A percentile compares a stretch with the other conserved stretches of the same genome.
Evolutionary conservation across 148 eudicot genomes (phyloP).

Genomic region (Bassia scoparia): DNA sequence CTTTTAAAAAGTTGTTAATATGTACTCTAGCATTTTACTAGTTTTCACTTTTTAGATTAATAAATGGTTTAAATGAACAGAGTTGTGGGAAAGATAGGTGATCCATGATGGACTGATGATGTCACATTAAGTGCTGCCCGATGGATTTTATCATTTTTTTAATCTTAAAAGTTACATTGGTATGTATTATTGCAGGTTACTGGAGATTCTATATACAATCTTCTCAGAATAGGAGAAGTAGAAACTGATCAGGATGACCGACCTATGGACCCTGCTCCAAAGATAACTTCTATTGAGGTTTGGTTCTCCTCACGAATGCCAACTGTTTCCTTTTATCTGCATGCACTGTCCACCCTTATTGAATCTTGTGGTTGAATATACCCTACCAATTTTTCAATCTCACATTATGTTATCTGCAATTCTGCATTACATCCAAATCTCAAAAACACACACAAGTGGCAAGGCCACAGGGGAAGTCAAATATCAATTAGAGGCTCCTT

Average conservation of each 20-base stretch:
- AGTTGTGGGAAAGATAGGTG: not conserved
- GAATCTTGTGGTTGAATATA: constrained; percentile 4
- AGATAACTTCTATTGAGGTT: constrained; percentile 77
- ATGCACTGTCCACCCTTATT: constrained; percentile 8
- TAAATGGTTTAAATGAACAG: not conserved
- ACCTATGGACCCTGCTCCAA: constrained; percentile 84
- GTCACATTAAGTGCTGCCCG: not conserved
- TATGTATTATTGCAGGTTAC: constrained; percentile 56
- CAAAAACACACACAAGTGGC: too few relatives aligned
- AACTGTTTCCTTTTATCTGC: constrained; percentile 15
- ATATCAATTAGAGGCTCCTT: too few relatives aligned
- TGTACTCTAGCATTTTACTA: constrained; percentile 3
- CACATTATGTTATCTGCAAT: not conserved
- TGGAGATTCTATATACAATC: constrained; percentile 92
- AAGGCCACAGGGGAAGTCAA: too few relatives aligned
- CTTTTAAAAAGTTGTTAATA: not conserved
- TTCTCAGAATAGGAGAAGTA: constrained; percentile 73
- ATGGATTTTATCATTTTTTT: not conserved
- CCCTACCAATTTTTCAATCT: not conserved
- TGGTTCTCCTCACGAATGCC: not conserved
- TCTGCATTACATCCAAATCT: not conserved
- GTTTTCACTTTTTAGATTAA: not conserved
- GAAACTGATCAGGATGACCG: constrained; percentile 83
- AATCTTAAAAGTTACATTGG: not conserved
- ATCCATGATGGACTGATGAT: not conserved